Percentiles rank a stretch among this genome's conserved stretches.
Evolutionary conservation across 768 basidiomycete genomes (phyloP).

Genomic region (Russula virescens): DNA sequence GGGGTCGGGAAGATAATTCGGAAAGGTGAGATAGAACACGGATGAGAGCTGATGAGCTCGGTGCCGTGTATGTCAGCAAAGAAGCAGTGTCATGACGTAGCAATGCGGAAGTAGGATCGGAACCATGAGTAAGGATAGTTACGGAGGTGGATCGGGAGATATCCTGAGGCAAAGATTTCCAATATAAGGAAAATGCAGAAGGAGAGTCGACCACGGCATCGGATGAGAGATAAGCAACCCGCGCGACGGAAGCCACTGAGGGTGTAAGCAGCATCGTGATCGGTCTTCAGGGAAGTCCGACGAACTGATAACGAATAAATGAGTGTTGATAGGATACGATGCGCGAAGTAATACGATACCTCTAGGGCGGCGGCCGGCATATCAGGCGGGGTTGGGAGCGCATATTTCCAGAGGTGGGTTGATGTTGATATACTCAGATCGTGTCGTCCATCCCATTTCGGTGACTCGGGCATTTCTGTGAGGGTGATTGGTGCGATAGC

Average conservation of each 20-base stretch:
- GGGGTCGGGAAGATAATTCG: constrained; percentile 55
- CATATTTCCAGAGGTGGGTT: not conserved
- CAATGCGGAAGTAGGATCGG: constrained; percentile 56
- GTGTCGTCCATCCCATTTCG: not conserved
- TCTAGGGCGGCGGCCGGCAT: not conserved
- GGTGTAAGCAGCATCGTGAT: constrained; percentile 19
- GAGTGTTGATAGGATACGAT: not conserved
- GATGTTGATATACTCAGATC: constrained; percentile 3
- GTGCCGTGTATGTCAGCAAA: constrained; percentile 57
- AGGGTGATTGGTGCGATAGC: no score
- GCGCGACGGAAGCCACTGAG: constrained; percentile 44
- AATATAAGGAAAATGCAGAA: constrained; percentile 40
- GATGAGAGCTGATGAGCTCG: constrained; percentile 46
- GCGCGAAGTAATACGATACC: not conserved
- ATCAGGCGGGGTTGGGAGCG: not conserved
- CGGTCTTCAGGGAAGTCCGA: not conserved
- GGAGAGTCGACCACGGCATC: constrained; percentile 54
- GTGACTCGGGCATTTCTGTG: no score
- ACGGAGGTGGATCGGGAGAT: constrained; percentile 32
- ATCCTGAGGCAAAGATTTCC: constrained; percentile 31
- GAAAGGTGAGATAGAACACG: constrained; percentile 64
- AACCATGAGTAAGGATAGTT: constrained; percentile 52
- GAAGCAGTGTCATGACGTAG: constrained; percentile 39
- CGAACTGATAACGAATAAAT: not conserved
- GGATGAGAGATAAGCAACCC: constrained; percentile 64